Conservation (phyloP, 179 eudicot genomes). For the Corrigiola litoralis region DNA sequence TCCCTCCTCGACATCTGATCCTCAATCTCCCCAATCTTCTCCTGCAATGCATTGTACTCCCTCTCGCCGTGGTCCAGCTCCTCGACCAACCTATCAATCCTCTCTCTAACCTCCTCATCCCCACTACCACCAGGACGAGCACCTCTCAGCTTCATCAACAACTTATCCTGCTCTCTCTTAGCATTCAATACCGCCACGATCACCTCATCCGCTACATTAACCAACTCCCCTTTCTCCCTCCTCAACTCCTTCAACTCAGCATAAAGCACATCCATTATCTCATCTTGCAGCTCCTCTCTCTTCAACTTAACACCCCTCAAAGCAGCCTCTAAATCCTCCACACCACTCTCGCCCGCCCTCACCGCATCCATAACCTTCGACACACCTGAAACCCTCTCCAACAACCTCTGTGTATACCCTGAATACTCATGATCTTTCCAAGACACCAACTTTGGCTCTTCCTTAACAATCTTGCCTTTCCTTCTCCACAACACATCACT, state of each 20-base stretch:
- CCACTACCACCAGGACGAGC: conserved; percentile 21
- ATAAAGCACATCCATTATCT: conserved; percentile 51
- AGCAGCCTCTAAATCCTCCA: conserved; percentile 35
- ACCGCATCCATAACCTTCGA: conserved; percentile 51
- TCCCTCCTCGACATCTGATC: conserved; percentile 52
- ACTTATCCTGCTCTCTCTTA: conserved; percentile 47
- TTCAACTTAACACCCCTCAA: conserved; percentile 51
- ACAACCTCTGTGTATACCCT: conserved; percentile 38
- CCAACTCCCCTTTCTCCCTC: conserved; percentile 32
- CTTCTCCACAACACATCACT: conserved; percentile 29
- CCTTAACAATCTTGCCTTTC: conserved; percentile 25
- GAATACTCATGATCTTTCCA: conserved; percentile 56
- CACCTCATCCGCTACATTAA: conserved; percentile 25
- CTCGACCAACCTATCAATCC: conserved; percentile 43
- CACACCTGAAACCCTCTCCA: conserved; percentile 44
- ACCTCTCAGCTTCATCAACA: conserved; percentile 23
- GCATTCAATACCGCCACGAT: conserved; percentile 23
- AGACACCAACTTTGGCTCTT: conserved; percentile 21
- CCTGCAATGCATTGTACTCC: conserved; percentile 53
- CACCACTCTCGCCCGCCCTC: conserved; percentile 31
- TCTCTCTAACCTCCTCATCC: conserved; percentile 29
- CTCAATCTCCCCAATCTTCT: conserved; percentile 58
- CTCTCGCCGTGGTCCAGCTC: conserved; percentile 37
- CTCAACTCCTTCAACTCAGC: conserved; percentile 44
- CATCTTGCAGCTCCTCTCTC: conserved; percentile 48